These are phyloP conservation scores for Arthrinium puccinioides DNA, from an alignment of 2,329 filamentous ascomycete species.

Conservation along the genomic window DNA sequence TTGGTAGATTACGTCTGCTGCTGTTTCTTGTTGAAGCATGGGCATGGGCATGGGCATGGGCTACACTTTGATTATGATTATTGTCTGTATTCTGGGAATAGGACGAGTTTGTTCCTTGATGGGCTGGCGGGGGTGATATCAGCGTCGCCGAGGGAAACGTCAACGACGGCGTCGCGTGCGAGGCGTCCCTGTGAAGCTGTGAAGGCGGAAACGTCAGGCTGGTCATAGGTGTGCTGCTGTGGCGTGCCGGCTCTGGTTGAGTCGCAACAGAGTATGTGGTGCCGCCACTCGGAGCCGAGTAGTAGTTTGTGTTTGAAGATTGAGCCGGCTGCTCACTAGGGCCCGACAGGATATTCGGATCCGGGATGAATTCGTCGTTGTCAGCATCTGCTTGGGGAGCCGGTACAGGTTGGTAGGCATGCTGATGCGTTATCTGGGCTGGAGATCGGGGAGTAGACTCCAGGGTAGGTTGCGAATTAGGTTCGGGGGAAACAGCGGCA, in stretches of 20 bases:
- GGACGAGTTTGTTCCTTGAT: too few species aligned
- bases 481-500: neutral
- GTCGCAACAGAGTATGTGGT: neutral
- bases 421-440: neutral
- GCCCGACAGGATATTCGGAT: slow-evolving; percentile 22
- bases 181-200: neutral
- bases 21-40: neutral
- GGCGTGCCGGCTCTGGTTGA: neutral
- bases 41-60: too few species aligned
- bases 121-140: slow-evolving; percentile 7
- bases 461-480: neutral
- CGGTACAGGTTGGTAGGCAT: neutral
- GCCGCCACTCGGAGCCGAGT: slow-evolving; percentile 8
- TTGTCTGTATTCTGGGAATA: too few species aligned
- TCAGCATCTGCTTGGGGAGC: slow-evolving; percentile 13
- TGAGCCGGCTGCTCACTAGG: slow-evolving; percentile 15
- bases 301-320: slow-evolving; percentile 11
- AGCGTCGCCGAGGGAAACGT: slow-evolving; percentile 11
- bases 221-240: neutral
- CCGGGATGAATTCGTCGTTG: slow-evolving; percentile 24
- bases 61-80: too few species aligned
- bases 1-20: slow-evolving; percentile 3
- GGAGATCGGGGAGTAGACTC: too few species aligned
- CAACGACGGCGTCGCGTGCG: slow-evolving; percentile 1
- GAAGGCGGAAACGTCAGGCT: neutral